Evolutionary conservation across 2,329 filamentous ascomycete genomes (phyloP).

Genomic region (Fusarium subglutinans): DNA sequence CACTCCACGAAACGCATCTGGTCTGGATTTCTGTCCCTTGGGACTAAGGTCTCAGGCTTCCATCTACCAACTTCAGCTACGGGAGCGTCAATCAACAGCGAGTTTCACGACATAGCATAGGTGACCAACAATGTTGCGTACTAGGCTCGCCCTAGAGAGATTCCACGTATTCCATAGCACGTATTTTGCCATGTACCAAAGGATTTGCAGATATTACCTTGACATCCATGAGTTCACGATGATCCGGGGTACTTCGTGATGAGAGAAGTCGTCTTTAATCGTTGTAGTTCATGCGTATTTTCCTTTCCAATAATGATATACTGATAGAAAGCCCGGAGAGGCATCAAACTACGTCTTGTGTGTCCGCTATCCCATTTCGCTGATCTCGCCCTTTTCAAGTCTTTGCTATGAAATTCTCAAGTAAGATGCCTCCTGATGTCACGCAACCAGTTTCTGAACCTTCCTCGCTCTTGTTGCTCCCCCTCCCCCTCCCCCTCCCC

Average conservation of each 20-base stretch:
- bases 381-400: background rate
- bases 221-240: background rate
- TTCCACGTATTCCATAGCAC: background rate
- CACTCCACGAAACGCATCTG: background rate
- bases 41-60: background rate
- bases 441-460: background rate
- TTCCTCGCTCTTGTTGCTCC: background rate
- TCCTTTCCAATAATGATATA: background rate
- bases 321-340: background rate
- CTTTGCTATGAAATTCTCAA: background rate
- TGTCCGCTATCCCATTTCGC: background rate
- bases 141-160: background rate
- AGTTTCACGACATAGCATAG: background rate
- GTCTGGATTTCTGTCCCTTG: background rate
- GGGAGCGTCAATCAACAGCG: background rate
- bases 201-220: background rate
- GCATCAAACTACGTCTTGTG: background rate
- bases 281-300: background rate
- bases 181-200: background rate
- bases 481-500: background rate
- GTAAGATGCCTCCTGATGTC: background rate
- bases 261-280: background rate
- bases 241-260: no score
- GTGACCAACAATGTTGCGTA: background rate
- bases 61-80: background rate